phyloP scores from a whole-genome alignment of 306 rosid genomes.

The Acacia melanoxylon region DNA sequence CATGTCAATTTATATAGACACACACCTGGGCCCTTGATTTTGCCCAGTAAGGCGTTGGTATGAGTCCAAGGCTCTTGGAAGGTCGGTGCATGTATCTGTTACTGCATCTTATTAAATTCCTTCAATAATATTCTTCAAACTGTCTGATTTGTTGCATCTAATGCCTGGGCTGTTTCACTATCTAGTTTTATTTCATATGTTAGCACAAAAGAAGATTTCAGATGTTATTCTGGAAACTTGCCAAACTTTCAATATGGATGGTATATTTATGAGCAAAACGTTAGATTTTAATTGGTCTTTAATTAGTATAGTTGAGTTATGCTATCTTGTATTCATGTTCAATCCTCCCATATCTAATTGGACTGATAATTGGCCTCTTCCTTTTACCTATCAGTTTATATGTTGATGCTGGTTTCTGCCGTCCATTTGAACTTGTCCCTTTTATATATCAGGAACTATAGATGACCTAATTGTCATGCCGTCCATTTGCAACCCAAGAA shows the following conservation, averaged over 20 bases:
- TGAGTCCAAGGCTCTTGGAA: not conserved
- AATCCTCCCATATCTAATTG: not conserved
- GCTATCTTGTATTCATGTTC: not conserved
- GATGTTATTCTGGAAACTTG: not conserved
- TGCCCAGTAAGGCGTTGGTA: not conserved
- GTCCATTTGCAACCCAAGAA: not conserved
- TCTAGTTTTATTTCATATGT: constrained; percentile 4
- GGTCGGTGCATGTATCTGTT: not conserved
- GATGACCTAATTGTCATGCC: not conserved
- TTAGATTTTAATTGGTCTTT: not conserved
- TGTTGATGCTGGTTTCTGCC: not conserved
- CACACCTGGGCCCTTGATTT: not conserved
- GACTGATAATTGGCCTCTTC: not conserved
- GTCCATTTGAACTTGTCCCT: too few species aligned
- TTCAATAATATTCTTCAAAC: constrained; percentile 18
- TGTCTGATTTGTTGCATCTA: not conserved
- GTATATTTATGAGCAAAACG: not conserved
- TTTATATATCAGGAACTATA: too few species aligned
- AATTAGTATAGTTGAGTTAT: not conserved
- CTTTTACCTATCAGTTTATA: not conserved
- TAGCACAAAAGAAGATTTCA: not conserved
- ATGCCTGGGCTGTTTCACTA: constrained; percentile 2
- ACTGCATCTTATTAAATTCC: not conserved
- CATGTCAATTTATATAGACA: not conserved
- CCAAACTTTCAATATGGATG: not conserved